Percentiles rank a stretch among this genome's conserved stretches.
Evolutionary conservation across 352 stramenopile species (phyloP).

Genomic region (Phytopythium chamaehyphon): DNA sequence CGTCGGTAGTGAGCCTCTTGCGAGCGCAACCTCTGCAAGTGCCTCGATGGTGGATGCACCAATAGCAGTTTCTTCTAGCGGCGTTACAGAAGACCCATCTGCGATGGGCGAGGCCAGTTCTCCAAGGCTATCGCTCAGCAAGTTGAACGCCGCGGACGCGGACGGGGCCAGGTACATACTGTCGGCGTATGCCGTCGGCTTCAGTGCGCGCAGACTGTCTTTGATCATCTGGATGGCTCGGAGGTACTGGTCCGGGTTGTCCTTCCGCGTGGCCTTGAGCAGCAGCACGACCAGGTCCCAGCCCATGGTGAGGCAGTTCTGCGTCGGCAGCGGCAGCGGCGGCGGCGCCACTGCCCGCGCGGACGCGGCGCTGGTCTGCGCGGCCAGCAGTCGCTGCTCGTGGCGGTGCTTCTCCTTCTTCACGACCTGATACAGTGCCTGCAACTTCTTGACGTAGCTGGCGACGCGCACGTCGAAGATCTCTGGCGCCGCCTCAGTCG

Average conservation of each 20-base stretch:
- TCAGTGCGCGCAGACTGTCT: slow-evolving; percentile 56
- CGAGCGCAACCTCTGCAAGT: slow-evolving; percentile 71
- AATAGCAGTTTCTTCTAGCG: slow-evolving; percentile 19
- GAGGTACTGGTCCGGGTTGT: slow-evolving; percentile 67
- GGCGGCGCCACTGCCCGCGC: slow-evolving; percentile 67
- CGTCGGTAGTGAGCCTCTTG: slow-evolving; percentile 64
- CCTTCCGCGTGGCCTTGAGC: slow-evolving; percentile 56
- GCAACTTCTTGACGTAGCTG: slow-evolving; percentile 68
- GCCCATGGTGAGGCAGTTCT: slow-evolving; percentile 81
- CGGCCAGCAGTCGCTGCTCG: slow-evolving; percentile 58
- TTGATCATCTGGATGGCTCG: slow-evolving; percentile 74
- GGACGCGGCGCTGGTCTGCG: slow-evolving; percentile 50
- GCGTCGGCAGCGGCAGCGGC: slow-evolving; percentile 71
- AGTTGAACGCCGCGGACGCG: slow-evolving; percentile 65
- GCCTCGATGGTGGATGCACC: slow-evolving; percentile 61
- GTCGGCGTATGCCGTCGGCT: slow-evolving; percentile 76
- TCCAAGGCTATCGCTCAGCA: slow-evolving; percentile 65
- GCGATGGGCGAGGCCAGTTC: slow-evolving; percentile 27
- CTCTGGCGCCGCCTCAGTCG: slow-evolving; percentile 16
- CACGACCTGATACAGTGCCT: slow-evolving; percentile 63
- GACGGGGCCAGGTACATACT: slow-evolving; percentile 82
- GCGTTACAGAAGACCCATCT: not conserved
- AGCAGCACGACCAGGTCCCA: slow-evolving; percentile 78
- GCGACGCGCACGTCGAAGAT: slow-evolving; percentile 68
- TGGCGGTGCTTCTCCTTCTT: slow-evolving; percentile 83